A percentile compares a stretch with the other conserved stretches of the same genome.
Conservation (phyloP, 1,284 basidiomycete species). For the Papiliotrema flavescens region DNA sequence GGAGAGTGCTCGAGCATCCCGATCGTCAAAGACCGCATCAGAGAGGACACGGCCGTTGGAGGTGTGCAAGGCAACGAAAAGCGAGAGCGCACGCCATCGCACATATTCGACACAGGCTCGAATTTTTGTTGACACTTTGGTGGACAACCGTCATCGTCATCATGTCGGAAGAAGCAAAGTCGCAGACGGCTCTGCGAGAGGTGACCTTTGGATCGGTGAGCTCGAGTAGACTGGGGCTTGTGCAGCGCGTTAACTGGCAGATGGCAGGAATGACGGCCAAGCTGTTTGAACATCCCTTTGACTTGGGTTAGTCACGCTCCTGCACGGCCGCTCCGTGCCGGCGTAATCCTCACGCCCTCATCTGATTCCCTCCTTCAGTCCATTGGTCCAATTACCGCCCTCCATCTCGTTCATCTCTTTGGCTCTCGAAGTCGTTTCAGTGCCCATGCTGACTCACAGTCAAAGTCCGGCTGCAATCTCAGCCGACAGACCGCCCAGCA, state of each 20-base stretch:
- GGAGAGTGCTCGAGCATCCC: too few species aligned
- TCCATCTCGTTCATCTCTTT: too few species aligned
- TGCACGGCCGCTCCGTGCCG: neutral
- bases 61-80: too few species aligned
- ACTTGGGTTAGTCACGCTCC: slow-evolving; percentile 56
- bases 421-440: neutral
- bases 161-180: slow-evolving; percentile 1
- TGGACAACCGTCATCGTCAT: neutral
- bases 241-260: slow-evolving; percentile 38
- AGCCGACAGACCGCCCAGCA: slow-evolving; percentile 67
- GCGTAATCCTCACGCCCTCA: too few species aligned
- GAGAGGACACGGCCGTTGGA: too few species aligned
- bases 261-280: slow-evolving; percentile 76
- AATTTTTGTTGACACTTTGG: neutral
- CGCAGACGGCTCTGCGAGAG: slow-evolving; percentile 44
- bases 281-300: slow-evolving; percentile 81
- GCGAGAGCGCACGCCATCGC: too few species aligned
- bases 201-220: slow-evolving; percentile 52
- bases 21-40: too few species aligned
- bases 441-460: slow-evolving; percentile 21
- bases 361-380: too few species aligned
- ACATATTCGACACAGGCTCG: neutral
- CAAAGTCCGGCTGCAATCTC: slow-evolving; percentile 77
- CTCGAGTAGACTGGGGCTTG: neutral
- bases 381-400: too few species aligned